Evolutionary conservation across 495 filamentous ascomycete species (phyloP), one percentile per base, ranked within the genome.

Genomic region (Neurospora sp.): DNA sequence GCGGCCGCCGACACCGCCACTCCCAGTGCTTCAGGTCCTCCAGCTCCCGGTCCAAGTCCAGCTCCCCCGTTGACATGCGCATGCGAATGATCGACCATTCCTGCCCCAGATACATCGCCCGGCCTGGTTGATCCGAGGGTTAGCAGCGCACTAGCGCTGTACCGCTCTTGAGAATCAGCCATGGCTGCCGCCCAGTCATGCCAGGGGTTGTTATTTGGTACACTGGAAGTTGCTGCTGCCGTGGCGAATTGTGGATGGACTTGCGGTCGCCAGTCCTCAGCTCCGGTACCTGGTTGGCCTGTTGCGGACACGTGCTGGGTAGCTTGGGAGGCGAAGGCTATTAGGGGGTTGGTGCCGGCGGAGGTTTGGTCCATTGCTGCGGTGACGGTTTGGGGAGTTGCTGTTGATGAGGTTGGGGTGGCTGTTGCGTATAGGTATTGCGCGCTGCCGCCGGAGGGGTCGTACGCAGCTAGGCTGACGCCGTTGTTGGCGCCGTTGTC

Each of bases 181-280:
- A 86, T 82, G 42, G 83, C 83, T 0, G 82, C 81, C 8, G 83
- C 82, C 84, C 84, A 86, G 73, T 85, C 82, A 9, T 85, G 81
- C 83, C 83, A 86, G 1, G 83, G 78, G 69, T 84, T 86, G 2
- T 45, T 10, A 40, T 41, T 27, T 14, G 45, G 20, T 75, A 76
- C 27, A 74, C 53, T 74, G 76, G 72, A 14, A 76, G 73, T 68
- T 75, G 68, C 20, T 14, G 71, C 73, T 7, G 73, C 75, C 31
- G 72, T 45, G 4, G 70, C 73, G 3, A 35, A 65, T 4, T 74
- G 80, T 9, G 61, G 72, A 37, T 78, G 78, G 9, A 76, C 71
- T 31, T 78, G 78, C 9, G 75, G 69, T 8, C 74, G 76, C 80
- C 80, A 81, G 61, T 77, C 76, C 1, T 78, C 76, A 37, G 61